Conservation (phyloP, 73 alveolate genomes). For the Paramecium sexaurelia region DNA sequence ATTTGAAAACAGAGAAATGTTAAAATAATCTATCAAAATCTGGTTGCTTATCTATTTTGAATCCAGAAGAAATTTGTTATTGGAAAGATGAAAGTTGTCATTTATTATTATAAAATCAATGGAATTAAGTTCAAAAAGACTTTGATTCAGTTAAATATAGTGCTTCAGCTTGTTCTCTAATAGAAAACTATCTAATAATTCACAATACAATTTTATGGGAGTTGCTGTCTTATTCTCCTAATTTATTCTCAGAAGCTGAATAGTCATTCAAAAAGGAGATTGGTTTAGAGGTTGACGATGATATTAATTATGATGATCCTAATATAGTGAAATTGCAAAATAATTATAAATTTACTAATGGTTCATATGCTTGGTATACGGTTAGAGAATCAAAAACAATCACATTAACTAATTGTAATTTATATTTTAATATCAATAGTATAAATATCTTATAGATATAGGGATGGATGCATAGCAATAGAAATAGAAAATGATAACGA, state of each 20-base stretch:
- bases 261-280: background rate
- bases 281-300: background rate
- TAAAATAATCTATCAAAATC: background rate
- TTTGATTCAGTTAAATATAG: background rate
- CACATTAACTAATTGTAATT: background rate
- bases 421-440: background rate
- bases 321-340: background rate
- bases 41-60: background rate
- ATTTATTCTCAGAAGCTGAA: background rate
- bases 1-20: conserved; percentile 1
- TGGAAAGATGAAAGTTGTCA: background rate
- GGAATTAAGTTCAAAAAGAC: background rate
- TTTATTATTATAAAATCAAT: background rate
- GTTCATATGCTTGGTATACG: background rate
- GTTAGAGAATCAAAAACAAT: background rate
- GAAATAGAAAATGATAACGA: conserved; percentile 3
- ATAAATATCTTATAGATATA: background rate
- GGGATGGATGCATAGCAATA: conserved; percentile 30
- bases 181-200: background rate
- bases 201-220: conserved; percentile 22
- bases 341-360: background rate
- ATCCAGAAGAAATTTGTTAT: background rate
- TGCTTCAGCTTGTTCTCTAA: conserved; percentile 23
- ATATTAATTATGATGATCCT: background rate
- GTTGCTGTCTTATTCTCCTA: background rate